A percentile compares a stretch with the other conserved stretches of the same genome.
Conservation (phyloP, 441 rosid genomes). For the Melastoma candidum region DNA sequence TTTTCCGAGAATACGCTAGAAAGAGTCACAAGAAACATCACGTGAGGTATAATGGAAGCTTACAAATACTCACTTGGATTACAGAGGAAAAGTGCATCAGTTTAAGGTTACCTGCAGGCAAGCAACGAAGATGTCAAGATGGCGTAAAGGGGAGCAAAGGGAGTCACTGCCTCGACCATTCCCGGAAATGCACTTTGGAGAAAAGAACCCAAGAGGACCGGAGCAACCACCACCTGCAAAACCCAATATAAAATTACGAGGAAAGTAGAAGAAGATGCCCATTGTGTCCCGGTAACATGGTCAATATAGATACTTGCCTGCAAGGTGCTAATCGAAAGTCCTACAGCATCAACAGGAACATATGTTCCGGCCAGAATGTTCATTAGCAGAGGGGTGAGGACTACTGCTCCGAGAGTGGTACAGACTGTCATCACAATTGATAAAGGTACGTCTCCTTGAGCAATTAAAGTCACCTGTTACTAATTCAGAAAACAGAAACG, state of each 20-base stretch:
- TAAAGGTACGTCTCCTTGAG: conserved; percentile 61
- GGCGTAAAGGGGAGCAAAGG: conserved; percentile 52
- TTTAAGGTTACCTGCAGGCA: conserved; percentile 43
- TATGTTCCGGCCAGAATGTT: conserved; percentile 46
- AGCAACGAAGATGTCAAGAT: conserved; percentile 46
- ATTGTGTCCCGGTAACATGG: background rate
- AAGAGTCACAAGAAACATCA: background rate
- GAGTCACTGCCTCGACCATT: conserved; percentile 33
- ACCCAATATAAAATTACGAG: conserved; percentile 1
- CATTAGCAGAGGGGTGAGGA: conserved; percentile 52
- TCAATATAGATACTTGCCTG: conserved; percentile 26
- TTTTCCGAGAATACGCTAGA: conserved; percentile 53
- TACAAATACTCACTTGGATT: background rate
- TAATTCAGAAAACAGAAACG: conserved; percentile 26
- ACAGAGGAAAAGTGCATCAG: background rate
- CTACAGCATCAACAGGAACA: conserved; percentile 52
- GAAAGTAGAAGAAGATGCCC: background rate
- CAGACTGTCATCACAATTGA: conserved; percentile 54
- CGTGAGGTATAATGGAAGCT: background rate
- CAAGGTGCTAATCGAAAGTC: conserved; percentile 54
- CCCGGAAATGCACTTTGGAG: conserved; percentile 41
- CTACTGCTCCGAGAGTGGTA: conserved; percentile 49
- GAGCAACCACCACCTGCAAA: conserved; percentile 44
- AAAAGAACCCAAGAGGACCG: conserved; percentile 49
- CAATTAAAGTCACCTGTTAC: conserved; percentile 57